Percentiles rank a stretch among this genome's conserved stretches.
These are phyloP conservation scores for Tolypocladium amazonense DNA, from an alignment of 2,329 filamentous ascomycete genomes.

Conservation along the genomic window DNA sequence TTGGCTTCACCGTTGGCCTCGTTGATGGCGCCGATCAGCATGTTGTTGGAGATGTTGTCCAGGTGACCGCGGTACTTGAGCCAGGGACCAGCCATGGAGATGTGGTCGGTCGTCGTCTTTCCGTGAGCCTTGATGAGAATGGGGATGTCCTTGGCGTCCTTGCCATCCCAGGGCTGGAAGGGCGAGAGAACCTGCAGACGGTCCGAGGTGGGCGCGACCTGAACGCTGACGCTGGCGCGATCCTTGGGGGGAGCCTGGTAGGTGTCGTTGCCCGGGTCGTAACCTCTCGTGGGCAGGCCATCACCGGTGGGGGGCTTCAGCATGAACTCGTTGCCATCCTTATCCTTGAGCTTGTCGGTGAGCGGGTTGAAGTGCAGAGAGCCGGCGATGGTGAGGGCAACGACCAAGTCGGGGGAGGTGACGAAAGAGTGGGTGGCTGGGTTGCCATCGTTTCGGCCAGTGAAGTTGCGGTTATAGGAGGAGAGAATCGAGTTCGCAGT, in stretches of 20 bases:
- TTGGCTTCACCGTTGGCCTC: conserved; percentile 85
- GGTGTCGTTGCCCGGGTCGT: conserved; percentile 59
- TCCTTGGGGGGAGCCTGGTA: conserved; percentile 64
- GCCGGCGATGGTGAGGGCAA: conserved; percentile 88
- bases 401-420: conserved; percentile 91
- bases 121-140: conserved; percentile 97
- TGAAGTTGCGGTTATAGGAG: conserved; percentile 98
- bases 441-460: conserved; percentile 93
- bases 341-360: conserved; percentile 72
- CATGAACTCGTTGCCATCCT: conserved; percentile 71
- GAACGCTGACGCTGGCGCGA: conserved; percentile 59
- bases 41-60: conserved; percentile 96
- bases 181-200: conserved; percentile 86
- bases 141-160: conserved; percentile 65
- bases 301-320: conserved; percentile 69
- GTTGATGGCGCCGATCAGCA: conserved; percentile 88
- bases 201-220: conserved; percentile 74
- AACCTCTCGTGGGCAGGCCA: conserved; percentile 45
- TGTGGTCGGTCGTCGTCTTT: conserved; percentile 98
- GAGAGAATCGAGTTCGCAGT: conserved; percentile 89
- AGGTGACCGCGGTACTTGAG: conserved; percentile 99
- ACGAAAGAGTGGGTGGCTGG: conserved; percentile 97
- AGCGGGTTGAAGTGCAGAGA: conserved; percentile 93
- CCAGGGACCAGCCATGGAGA: conserved; percentile 94
- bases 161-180: conserved; percentile 70